Evolutionary conservation across 805 yeast species (phyloP).

Genomic region (Candida glaebosa): DNA sequence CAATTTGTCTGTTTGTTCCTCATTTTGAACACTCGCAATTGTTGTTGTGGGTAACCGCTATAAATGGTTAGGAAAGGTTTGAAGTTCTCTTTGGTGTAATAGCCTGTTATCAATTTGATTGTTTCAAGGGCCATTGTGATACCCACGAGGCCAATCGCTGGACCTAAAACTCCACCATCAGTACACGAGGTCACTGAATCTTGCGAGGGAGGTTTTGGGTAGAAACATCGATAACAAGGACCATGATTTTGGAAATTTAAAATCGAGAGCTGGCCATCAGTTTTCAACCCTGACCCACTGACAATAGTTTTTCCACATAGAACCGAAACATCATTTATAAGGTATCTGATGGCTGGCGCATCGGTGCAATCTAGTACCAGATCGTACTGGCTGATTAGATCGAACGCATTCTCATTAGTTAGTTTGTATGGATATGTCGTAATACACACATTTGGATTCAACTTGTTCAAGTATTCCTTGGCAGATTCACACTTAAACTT

Average conservation of each 20-base stretch:
- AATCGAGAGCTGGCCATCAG: constrained; percentile 87
- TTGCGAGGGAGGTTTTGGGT: constrained; percentile 87
- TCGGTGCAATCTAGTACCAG: constrained; percentile 91
- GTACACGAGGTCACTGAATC: constrained; percentile 78
- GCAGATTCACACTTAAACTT: constrained; percentile 80
- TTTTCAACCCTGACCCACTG: constrained; percentile 86
- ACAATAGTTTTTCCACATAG: constrained; percentile 65
- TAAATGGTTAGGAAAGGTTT: constrained; percentile 67
- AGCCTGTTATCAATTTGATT: constrained; percentile 63
- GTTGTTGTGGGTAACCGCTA: constrained; percentile 64
- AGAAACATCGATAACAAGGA: constrained; percentile 94
- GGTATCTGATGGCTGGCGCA: constrained; percentile 81
- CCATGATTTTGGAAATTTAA: constrained; percentile 63
- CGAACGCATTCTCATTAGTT: constrained; percentile 55
- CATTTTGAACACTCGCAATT: constrained; percentile 74
- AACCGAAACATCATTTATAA: constrained; percentile 82
- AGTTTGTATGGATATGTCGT: constrained; percentile 51
- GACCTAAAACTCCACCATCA: constrained; percentile 93
- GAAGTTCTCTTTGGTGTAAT: constrained; percentile 49
- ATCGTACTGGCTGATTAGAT: constrained; percentile 63
- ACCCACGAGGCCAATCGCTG: constrained; percentile 93
- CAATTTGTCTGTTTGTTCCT: constrained; percentile 63
- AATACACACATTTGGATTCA: constrained; percentile 70
- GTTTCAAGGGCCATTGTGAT: constrained; percentile 85
- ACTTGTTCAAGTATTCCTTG: constrained; percentile 38